phyloP scores from a whole-genome alignment of 371 early-diverging fungal species.

The Syncephalastrum racemosum region DNA sequence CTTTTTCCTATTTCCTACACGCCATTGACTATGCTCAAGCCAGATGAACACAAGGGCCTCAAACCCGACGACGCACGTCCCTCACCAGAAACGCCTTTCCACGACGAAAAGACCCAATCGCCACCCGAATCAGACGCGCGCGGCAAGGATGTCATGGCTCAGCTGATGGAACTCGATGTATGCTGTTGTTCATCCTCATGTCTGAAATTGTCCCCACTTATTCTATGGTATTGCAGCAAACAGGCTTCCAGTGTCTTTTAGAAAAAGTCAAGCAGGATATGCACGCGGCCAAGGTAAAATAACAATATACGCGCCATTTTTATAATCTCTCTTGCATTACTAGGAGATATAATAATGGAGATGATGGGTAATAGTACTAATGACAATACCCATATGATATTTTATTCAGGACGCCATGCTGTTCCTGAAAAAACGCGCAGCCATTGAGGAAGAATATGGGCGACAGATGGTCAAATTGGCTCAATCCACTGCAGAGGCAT shows the following conservation, averaged over 20 bases:
- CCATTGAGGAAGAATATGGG: conserved; percentile 65
- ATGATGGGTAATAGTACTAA: background rate
- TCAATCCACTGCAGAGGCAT: conserved; percentile 42
- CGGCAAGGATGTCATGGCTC: conserved; percentile 11
- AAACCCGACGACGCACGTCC: background rate
- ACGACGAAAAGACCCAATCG: conserved; percentile 10
- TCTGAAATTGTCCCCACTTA: background rate
- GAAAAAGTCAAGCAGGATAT: conserved; percentile 40
- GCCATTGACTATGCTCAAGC: conserved; percentile 11
- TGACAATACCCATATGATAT: background rate
- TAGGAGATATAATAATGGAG: no score
- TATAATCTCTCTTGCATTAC: no score
- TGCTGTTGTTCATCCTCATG: background rate
- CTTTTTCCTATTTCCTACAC: background rate
- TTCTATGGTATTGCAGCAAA: conserved; percentile 9
- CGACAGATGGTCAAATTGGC: conserved; percentile 52
- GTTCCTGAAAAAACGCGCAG: conserved; percentile 59
- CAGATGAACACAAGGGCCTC: conserved; percentile 17
- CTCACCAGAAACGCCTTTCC: conserved; percentile 3
- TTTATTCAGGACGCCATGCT: conserved; percentile 44
- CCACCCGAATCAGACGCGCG: conserved; percentile 12
- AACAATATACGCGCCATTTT: background rate
- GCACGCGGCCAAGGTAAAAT: conserved; percentile 29
- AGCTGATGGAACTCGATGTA: conserved; percentile 24
- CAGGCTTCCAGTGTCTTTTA: conserved; percentile 29